Evolutionary conservation across 768 basidiomycete genomes (phyloP), one percentile per base, ranked within the genome.

Genomic region (Hericium rajendrae): DNA sequence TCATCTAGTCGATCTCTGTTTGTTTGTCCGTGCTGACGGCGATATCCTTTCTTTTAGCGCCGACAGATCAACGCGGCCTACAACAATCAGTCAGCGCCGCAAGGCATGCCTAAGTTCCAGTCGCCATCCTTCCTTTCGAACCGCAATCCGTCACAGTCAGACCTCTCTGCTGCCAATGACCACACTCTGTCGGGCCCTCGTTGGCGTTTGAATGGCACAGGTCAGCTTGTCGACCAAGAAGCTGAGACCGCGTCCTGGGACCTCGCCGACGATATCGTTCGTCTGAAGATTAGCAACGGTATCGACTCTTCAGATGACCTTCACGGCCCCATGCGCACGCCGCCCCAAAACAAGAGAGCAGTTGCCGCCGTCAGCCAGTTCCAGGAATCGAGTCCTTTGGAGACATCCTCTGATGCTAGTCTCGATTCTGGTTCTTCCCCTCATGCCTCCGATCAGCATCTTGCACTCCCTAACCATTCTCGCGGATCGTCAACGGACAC

Each of bases 401-500:
- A 89, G 67, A 81, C 85, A 10, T 80, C 81, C 38, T 89, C 86
- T 37, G 82, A 78, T 65, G 77, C 82, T 54, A 89, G 87, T 67
- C 74, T 82, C 51, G 84, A 82, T 63, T 89, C 88, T 2, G 39
- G 62, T 51, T 43, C 61, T 53, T 88, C 88, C 38, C 85, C 88
- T 18, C 81, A 84, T 55, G 71, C 78, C 48, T 78, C 83, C 60
- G 85, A 87, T 62, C 83, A 85, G 69, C 78, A 79, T 59, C 81
- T 83, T 64, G 77, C 72, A 54, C 76, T 81, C 28, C 56, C 63
- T 18, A 83, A 85, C 60, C 88, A 90, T 70, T 90, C 88, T 60
- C 83, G 88, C 55, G 89, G 85, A 54, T 89, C 88, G 26, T 90
- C 89, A n/a, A 83, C 85, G 60, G 88, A 90, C 71, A 85, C 84